Evolutionary conservation across 2,329 filamentous ascomycete species (phyloP).

Genomic region (Alternaria sp.): DNA sequence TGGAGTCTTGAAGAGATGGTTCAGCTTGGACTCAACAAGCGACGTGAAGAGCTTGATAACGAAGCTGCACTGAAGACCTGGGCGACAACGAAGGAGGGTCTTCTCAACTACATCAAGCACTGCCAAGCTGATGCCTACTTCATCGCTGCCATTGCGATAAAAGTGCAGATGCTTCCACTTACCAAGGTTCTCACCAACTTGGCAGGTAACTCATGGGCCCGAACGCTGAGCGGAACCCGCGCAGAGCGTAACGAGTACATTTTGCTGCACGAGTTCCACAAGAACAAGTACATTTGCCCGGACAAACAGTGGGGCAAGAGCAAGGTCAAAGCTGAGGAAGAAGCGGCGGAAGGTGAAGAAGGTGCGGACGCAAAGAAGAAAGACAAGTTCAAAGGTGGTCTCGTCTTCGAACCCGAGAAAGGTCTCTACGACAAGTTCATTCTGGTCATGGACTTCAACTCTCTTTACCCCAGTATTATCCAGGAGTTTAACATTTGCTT

Average conservation of each 20-base stretch:
- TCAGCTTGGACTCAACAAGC: slow-evolving; percentile 81
- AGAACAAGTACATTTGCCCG: slow-evolving; percentile 97
- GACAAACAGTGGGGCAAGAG: slow-evolving; percentile 88
- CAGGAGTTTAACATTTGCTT: slow-evolving; percentile 99
- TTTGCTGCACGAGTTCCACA: slow-evolving; percentile 94
- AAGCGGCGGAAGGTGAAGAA: slow-evolving; percentile 73
- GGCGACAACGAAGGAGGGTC: slow-evolving; percentile 81
- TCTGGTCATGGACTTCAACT: slow-evolving; percentile 99
- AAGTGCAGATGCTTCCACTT: slow-evolving; percentile 89
- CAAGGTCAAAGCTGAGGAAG: slow-evolving; percentile 76
- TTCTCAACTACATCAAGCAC: slow-evolving; percentile 93
- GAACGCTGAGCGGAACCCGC: slow-evolving; percentile 92
- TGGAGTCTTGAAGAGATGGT: slow-evolving; percentile 99
- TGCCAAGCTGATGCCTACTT: slow-evolving; percentile 96
- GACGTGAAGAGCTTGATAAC: slow-evolving; percentile 85
- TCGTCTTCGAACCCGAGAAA: slow-evolving; percentile 97
- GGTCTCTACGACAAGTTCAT: slow-evolving; percentile 98
- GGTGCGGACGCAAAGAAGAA: slow-evolving; percentile 87
- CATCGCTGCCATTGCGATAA: slow-evolving; percentile 87
- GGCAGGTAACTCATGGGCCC: slow-evolving; percentile 97
- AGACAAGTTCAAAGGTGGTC: slow-evolving; percentile 98
- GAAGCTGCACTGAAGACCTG: slow-evolving; percentile 86
- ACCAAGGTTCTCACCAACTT: slow-evolving; percentile 96
- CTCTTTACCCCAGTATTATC: slow-evolving; percentile 96
- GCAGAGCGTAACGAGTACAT: slow-evolving; percentile 99